Evolutionary conservation across 805 yeast species (phyloP), one percentile per base, ranked within the genome.

Genomic region (Lachancea lanzarotensis): DNA sequence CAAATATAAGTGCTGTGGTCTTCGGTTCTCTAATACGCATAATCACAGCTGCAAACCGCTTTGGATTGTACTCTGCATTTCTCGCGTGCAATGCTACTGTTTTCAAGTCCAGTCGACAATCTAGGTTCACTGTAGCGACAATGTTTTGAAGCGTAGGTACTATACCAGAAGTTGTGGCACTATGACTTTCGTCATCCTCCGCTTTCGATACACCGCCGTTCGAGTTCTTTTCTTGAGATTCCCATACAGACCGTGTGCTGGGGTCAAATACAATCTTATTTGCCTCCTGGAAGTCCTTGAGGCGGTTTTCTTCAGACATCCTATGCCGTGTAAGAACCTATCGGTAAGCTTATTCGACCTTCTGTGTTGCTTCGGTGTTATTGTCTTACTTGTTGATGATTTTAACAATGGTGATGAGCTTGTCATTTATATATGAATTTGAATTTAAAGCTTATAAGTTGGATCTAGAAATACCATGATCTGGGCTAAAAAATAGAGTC

Each of bases 11-110:
- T 0, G 98, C 98, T 2, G 98, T 93, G 1, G 98, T 93, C 67
- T 93, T 93, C 15, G 98, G 98, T 66, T 93, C 98, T 68, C 98
- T 80, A 56, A 93, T 93, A 75, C 98, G 86, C 98, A 93, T 93
- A 56, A 93, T 93, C 40, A 93, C 98, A 47, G 98, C 98, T 12
- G 98, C 98, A 72, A 93, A 93, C 73, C 98, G 95, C 65, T 85
- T 88, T 42, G 98, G 98, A 60, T 93, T 93, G 70, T 93, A 93
- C 66, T 93, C 98, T 30, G 98, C 98, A 68, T 93, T 93, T 77
- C 98, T 88, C 2, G 98, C 98, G 68, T 93, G 98, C 50, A 93
- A 73, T 1, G 98, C 98, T 62, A 93, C 95, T 16, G 98, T 93
- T 63, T 93, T 93, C 65, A 93, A 77, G 67, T 93, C 98, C 56